Percentiles rank a stretch among this genome's conserved stretches.
Conservation (phyloP, 2,329 filamentous ascomycete genomes). For the Aspergillus eucalypticola region DNA sequence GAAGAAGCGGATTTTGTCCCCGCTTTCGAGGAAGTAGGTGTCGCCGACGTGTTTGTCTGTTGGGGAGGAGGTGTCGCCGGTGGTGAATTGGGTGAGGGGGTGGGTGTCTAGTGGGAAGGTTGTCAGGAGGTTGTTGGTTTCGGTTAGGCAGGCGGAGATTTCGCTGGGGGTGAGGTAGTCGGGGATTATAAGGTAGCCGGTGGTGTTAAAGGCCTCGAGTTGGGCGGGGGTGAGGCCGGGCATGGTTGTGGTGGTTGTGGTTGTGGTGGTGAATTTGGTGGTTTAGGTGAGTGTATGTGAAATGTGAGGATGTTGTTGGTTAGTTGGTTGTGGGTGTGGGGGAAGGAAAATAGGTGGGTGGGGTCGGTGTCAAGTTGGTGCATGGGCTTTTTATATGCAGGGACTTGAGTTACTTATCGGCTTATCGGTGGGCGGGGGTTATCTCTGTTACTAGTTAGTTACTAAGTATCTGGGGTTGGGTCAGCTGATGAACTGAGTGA, state of each 20-base stretch:
- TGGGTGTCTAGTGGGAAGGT: constrained; percentile 78
- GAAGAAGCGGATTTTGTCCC: constrained; percentile 94
- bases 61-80: constrained; percentile 64
- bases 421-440: too few relatives aligned
- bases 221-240: constrained; percentile 66
- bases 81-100: constrained; percentile 91
- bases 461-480: too few relatives aligned
- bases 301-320: too few relatives aligned
- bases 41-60: constrained; percentile 76
- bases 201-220: constrained; percentile 68
- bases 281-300: too few relatives aligned
- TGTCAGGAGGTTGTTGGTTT: constrained; percentile 73
- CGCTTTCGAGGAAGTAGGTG: constrained; percentile 86
- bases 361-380: too few relatives aligned
- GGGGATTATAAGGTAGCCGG: constrained; percentile 89
- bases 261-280: too few relatives aligned
- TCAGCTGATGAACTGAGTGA: too few relatives aligned
- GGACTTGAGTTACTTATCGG: too few relatives aligned
- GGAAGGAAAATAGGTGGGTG: too few relatives aligned
- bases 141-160: constrained; percentile 67
- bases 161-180: constrained; percentile 68
- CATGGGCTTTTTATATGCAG: too few relatives aligned
- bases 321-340: too few relatives aligned
- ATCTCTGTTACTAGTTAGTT: too few relatives aligned
- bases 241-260: neutral